Evolutionary conservation across 2,329 filamentous ascomycete genomes (phyloP).

Genomic region (Thelonectria discophora): DNA sequence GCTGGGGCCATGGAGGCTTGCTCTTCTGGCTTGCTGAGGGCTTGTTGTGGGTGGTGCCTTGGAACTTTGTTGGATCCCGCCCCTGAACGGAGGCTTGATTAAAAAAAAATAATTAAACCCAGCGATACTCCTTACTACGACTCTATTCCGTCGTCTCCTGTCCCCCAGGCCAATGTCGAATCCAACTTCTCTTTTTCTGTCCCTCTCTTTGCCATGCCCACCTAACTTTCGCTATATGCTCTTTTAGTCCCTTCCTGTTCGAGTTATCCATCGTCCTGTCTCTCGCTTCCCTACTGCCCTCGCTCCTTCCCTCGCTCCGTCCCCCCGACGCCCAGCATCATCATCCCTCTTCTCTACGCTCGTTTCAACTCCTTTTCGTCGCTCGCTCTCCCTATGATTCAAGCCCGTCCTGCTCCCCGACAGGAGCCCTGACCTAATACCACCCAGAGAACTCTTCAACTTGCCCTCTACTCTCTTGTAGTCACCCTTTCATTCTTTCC

Average conservation of each 20-base stretch:
- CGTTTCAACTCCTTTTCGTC: slow-evolving; percentile 39
- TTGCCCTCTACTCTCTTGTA: slow-evolving; percentile 30
- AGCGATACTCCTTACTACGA: slow-evolving; percentile 29
- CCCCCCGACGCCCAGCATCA: not conserved
- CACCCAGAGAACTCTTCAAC: slow-evolving; percentile 16
- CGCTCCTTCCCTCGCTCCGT: too few species aligned
- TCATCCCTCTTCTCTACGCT: slow-evolving; percentile 42
- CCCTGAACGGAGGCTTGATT: slow-evolving; percentile 44
- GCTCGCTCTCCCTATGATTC: slow-evolving; percentile 45
- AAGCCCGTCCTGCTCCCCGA: slow-evolving; percentile 41
- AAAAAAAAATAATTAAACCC: slow-evolving; percentile 42
- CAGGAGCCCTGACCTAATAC: slow-evolving; percentile 40
- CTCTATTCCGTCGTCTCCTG: slow-evolving; percentile 21
- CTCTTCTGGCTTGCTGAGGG: not conserved
- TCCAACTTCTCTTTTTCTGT: slow-evolving; percentile 23
- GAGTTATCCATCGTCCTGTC: not conserved
- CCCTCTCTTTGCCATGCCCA: slow-evolving; percentile 22
- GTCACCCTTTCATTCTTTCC: slow-evolving; percentile 26
- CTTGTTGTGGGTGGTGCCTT: not conserved
- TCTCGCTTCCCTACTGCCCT: too few species aligned
- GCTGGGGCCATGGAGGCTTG: too few species aligned
- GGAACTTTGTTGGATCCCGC: slow-evolving; percentile 39
- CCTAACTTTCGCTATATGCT: slow-evolving; percentile 12
- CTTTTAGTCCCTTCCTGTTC: slow-evolving; percentile 18
- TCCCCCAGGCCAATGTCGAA: slow-evolving; percentile 18